Evolutionary conservation across 2,329 filamentous ascomycete species (phyloP), one percentile per base, ranked within the genome.

Genomic region (Alternaria panax): DNA sequence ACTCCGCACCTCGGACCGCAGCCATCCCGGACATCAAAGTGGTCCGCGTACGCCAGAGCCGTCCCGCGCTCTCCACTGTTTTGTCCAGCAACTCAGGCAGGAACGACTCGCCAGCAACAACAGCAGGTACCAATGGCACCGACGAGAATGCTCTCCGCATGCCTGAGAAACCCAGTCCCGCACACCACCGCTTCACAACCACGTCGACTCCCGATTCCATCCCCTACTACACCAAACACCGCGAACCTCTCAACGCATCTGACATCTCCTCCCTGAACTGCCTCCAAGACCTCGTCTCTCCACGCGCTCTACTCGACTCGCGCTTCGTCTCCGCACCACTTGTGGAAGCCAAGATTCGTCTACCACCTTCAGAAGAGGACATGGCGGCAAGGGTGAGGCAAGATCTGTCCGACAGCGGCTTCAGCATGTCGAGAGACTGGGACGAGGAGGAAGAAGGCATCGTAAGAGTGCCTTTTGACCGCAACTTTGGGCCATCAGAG

Each of bases 231-330:
- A 60, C 62, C 50, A 65, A 65, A 36, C 69, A 61, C 22, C 73
- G 72, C 47, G 28, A 59, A 0, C 73, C 74, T 2, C 66, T 79
- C n/a, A 59, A 66, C 38, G 68, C 75, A 8, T 74, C 76, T 0
- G 79, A 81, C 63, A 58, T 71, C 4, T 72, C 72, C n/a, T 78
- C 78, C 1, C 72, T 80, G 14, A 78, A 75, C 51, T 65, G 73
- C 5, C 70, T 80, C 5, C 75, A 80, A 65, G 74, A 79, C 32
- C 72, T 79, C 5, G 78, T 79, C 6, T 76, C 75, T 7, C 71
- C 75, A 0, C 65, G 60, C 22, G 71, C 71, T 3, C 63, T 79
- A 4, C 67, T 78, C 41, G 73, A 69, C 43, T 76, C 75, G 4
- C 71, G 70, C 43, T 78, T 77, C 59, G 73, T 79, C 28, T 76